Base-by-base conservation (phyloP, 805 yeast species). In the Wickerhamomyces bisporus region DNA sequence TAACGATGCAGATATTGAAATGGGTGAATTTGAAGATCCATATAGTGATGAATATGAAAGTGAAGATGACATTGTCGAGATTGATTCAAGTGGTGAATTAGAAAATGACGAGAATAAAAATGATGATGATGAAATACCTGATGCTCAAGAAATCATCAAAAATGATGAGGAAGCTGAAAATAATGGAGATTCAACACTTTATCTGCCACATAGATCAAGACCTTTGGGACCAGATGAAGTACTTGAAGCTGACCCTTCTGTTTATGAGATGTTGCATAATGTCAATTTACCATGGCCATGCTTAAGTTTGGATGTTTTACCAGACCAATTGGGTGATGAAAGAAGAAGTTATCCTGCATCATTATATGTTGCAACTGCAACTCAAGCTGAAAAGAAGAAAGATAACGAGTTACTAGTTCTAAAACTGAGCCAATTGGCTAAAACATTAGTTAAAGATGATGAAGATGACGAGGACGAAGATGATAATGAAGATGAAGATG, bases 231-330 rank as follows among this genome's bases (percentile, higher is more conserved):
- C 95, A 2, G 95, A 87, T 65, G 98, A 93, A 66, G 94, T 84
- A 11, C 71, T 93, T 57, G 97, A 91, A 65, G 96, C 98, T 2
- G 98, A 93, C 64, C 96, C 96, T 32, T 70, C 88, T 7, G 96
- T 91, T 3, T 93, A 93, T 60, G 95, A 91, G 55, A 93, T 93
- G 98, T 67, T 93, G 41, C 98, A 93, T 62, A 86, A 85, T 52
- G 86, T 91, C 42, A 86, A 86, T 60, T 67, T 91, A 62, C 94
- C 95, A 52, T 93, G 98, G 98, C 98, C 98, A 11, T 88, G 97
- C 65, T 66, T 93, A 57, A 87, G 97, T 3, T 70, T 93, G 43
- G 98, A 91, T 56, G 66, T 93, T 16, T 65, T 93, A 37, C 95
- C 96, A 6, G 98, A 93, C 58, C 68, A 70, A 36, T 68, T 86